Evolutionary conservation across 768 basidiomycete genomes (phyloP).

Genomic region (Tricholomella constricta): DNA sequence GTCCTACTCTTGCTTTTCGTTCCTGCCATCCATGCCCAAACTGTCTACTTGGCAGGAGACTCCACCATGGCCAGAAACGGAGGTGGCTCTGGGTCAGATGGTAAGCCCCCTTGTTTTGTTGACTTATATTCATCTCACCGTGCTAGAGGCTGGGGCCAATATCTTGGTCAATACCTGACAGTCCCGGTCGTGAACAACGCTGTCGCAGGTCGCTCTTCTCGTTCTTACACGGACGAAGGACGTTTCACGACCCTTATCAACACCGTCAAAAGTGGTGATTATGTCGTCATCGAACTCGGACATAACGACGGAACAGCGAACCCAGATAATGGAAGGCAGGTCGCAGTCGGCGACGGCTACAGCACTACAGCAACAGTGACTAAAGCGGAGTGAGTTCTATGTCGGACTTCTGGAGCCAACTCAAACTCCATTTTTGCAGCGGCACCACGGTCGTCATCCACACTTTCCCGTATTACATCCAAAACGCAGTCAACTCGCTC

Average conservation of each 20-base stretch:
- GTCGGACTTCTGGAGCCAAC: not conserved
- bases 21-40: conserved; percentile 29
- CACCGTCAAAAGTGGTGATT: conserved; percentile 40
- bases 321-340: conserved; percentile 43
- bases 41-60: conserved; percentile 46
- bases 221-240: conserved; percentile 51
- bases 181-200: conserved; percentile 49
- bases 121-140: not conserved
- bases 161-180: conserved; percentile 40
- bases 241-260: conserved; percentile 44
- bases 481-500: conserved; percentile 43
- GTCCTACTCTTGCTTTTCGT: conserved; percentile 10
- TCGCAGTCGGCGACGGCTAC: conserved; percentile 41
- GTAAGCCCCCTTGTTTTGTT: conserved; percentile 15
- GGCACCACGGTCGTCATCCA: conserved; percentile 42
- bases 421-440: conserved; percentile 19
- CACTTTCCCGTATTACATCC: conserved; percentile 48
- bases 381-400: conserved; percentile 31
- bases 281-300: conserved; percentile 49
- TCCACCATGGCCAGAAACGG: conserved; percentile 46
- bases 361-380: conserved; percentile 38
- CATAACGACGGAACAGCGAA: conserved; percentile 46
- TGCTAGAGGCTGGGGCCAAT: conserved; percentile 45
- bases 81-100: conserved; percentile 39
- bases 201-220: conserved; percentile 46